A percentile compares a stretch with the other conserved stretches of the same genome.
phyloP scores from a whole-genome alignment of 345 rosid genomes.

The Geranium rotundifolium region DNA sequence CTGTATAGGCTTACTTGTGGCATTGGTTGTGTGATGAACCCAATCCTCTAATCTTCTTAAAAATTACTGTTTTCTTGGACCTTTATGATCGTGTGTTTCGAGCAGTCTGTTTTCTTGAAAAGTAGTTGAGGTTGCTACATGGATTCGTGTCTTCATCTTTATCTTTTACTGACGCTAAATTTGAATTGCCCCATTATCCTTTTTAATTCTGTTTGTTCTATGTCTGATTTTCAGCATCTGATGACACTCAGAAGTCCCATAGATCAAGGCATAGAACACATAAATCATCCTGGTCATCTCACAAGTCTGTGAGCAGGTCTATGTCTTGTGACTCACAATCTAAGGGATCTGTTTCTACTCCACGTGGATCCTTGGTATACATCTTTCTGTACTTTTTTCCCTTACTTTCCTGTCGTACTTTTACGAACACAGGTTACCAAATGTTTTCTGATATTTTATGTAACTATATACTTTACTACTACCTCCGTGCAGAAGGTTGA shows the following conservation, averaged over 20 bases:
- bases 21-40: not conserved
- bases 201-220: slow-evolving; percentile 13
- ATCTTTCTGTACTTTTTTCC: slow-evolving; percentile 1
- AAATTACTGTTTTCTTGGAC: slow-evolving; percentile 10
- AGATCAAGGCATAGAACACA: slow-evolving; percentile 44
- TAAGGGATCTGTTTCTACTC: slow-evolving; percentile 48
- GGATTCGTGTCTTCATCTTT: slow-evolving; percentile 50
- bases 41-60: slow-evolving; percentile 7
- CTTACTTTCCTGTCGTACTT: not conserved
- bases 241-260: slow-evolving; percentile 69
- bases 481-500: slow-evolving; percentile 54
- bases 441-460: not conserved
- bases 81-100: not conserved
- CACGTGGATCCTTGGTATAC: slow-evolving; percentile 44
- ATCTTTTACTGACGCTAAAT: slow-evolving; percentile 43
- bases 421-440: not conserved
- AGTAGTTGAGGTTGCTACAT: slow-evolving; percentile 36
- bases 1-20: no score
- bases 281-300: slow-evolving; percentile 46
- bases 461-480: not conserved
- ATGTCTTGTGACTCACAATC: slow-evolving; percentile 58
- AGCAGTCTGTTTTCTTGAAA: slow-evolving; percentile 5
- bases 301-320: slow-evolving; percentile 51
- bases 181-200: slow-evolving; percentile 29
- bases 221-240: slow-evolving; percentile 50